Base-by-base conservation (phyloP, 345 rosid species). In the Corchorus olitorius region DNA sequence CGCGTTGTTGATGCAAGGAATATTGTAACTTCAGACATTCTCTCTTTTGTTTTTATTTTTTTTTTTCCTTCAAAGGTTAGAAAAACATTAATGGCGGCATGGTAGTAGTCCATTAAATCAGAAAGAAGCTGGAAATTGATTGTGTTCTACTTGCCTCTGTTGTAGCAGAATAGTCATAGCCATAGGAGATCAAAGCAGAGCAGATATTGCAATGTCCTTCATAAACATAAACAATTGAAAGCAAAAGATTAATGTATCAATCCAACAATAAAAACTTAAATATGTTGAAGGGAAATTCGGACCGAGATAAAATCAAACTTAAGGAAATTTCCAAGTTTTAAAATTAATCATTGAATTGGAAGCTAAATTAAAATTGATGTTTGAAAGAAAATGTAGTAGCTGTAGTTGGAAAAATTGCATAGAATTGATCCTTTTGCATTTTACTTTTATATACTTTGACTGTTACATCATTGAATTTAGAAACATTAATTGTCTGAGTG, bases 101-200 rank as follows among this genome's bases (percentile, higher is more conserved):
- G 48, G 48, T 2, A 43, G 48, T 4, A 43, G 48, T 43, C 1
- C 8, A 1, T 7, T 43, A 4, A 50, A 27, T 52, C 4, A 63
- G 20, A 16, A 48, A 15, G 65, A 46, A 46, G 43, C 59, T 61
- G 17, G 50, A 6, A 56, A 7, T n/a, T n/a, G 35, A 56, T 6
- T 13, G 0, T 58, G 20, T 20, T 72, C 4, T n/a, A 13, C 84
- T 77, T 84, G 86, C 94, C 97, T 92, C 61, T 15, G 86, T 77
- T 76, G 90, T 84, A 73, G 91, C 88, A 69, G 86, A 84, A 66
- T 85, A 78, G 74, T 86, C n/a, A n/a, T n/a, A n/a, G n/a, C n/a
- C 88, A 70, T 80, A 77, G 9, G 79, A 78, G 75, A n/a, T n/a
- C n/a, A 85, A 52, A 73, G 81, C 87, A 52, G 41, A 39, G 41